These are phyloP conservation scores for Cyberlindnera maritima DNA, from an alignment of 805 yeast genomes.

Conservation along the genomic window DNA sequence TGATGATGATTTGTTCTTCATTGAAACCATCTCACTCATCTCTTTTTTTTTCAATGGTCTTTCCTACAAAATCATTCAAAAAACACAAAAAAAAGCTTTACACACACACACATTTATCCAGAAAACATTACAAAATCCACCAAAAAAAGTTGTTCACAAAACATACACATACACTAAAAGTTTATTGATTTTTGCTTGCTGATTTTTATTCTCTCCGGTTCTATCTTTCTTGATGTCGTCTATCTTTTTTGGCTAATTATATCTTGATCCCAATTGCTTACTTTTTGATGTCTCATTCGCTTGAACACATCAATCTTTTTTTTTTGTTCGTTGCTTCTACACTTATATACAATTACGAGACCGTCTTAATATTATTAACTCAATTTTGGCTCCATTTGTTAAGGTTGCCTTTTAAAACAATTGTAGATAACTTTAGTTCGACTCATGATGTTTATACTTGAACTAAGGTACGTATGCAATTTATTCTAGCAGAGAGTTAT, in stretches of 20 bases:
- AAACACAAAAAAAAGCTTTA: conserved; percentile 1
- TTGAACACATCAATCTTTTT: background rate
- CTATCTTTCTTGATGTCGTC: background rate
- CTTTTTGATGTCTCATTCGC: background rate
- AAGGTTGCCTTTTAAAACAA: too few relatives aligned
- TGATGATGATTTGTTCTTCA: too few relatives aligned
- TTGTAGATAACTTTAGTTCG: too few relatives aligned
- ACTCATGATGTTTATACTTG: too few relatives aligned
- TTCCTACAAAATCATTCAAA: background rate
- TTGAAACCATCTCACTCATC: background rate
- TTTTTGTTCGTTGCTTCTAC: background rate
- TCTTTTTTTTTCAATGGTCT: background rate
- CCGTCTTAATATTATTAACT: too few relatives aligned
- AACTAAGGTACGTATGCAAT: too few relatives aligned
- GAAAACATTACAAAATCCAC: background rate
- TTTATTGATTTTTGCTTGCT: background rate
- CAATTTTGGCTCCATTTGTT: too few relatives aligned
- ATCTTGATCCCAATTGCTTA: background rate
- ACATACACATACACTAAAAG: conserved; percentile 1
- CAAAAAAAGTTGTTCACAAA: background rate
- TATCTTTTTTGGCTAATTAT: background rate
- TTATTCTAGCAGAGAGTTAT: too few relatives aligned
- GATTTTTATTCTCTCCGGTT: background rate
- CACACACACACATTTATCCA: background rate
- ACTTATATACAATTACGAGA: too few relatives aligned